Evolutionary conservation across 2,329 filamentous ascomycete species (phyloP).

Genomic region (Parafenestella ontariensis): DNA sequence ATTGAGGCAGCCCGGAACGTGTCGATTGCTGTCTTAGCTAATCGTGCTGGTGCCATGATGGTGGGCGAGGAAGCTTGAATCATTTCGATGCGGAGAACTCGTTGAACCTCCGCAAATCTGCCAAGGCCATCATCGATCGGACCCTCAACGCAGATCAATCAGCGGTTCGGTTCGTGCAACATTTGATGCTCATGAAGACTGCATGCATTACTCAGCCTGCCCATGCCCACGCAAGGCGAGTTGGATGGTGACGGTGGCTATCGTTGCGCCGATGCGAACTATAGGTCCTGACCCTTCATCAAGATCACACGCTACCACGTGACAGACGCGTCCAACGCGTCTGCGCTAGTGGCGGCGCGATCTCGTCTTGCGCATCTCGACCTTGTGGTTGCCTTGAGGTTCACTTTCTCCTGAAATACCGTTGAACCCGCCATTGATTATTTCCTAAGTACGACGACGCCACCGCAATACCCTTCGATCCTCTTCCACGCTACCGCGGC

Average conservation of each 20-base stretch:
- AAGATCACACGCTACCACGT: constrained; percentile 14
- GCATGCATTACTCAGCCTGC: background rate
- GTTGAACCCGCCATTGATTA: constrained; percentile 2
- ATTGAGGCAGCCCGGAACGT: constrained; percentile 31
- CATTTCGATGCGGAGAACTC: constrained; percentile 23
- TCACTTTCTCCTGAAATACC: constrained; percentile 12
- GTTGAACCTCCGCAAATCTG: constrained; percentile 21
- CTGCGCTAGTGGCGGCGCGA: constrained; percentile 22
- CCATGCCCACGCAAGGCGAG: background rate
- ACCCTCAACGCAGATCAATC: constrained; percentile 7
- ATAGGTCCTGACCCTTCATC: background rate
- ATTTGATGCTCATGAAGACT: background rate
- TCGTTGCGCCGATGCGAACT: background rate
- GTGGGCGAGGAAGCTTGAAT: constrained; percentile 16
- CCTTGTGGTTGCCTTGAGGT: background rate
- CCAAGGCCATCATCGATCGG: constrained; percentile 29
- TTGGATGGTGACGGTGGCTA: background rate
- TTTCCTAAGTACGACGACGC: background rate
- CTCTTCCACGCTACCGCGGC: background rate
- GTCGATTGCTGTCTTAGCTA: constrained; percentile 31
- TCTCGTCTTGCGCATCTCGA: background rate
- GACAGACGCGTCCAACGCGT: constrained; percentile 20
- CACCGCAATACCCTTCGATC: background rate
- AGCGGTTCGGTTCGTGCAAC: background rate
- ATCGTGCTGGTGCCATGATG: constrained; percentile 40